A percentile compares a stretch with the other conserved stretches of the same genome.
Evolutionary conservation across 176 grass and related monocot species (phyloP).

Genomic region (Oryza meyeriana): DNA sequence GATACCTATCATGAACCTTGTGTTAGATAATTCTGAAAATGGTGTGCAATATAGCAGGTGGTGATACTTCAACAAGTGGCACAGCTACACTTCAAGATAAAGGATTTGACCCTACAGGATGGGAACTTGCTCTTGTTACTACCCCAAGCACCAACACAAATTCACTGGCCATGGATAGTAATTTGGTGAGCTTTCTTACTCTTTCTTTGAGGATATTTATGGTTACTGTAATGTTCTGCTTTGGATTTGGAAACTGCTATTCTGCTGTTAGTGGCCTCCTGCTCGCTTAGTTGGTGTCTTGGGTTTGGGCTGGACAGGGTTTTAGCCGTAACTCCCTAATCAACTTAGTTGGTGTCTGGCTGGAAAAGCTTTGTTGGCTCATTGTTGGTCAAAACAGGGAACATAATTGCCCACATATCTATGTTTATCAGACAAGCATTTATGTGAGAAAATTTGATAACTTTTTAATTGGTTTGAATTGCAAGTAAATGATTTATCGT

Average conservation of each 20-base stretch:
- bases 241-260: slow-evolving; percentile 5
- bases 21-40: slow-evolving; percentile 23
- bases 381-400: neutral
- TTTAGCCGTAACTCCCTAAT: neutral
- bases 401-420: neutral
- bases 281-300: slow-evolving; percentile 12
- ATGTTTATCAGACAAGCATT: neutral
- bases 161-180: slow-evolving; percentile 52
- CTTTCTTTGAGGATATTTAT: slow-evolving; percentile 25
- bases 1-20: slow-evolving; percentile 1
- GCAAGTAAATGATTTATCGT: neutral
- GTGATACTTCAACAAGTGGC: slow-evolving; percentile 38
- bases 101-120: slow-evolving; percentile 95
- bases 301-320: neutral
- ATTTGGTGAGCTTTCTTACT: slow-evolving; percentile 64
- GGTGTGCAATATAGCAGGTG: slow-evolving; percentile 39
- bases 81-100: slow-evolving; percentile 48
- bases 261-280: neutral
- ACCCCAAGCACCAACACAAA: slow-evolving; percentile 55
- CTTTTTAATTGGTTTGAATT: neutral
- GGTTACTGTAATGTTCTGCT: neutral
- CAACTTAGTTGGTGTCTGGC: neutral
- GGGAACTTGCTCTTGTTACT: slow-evolving; percentile 96
- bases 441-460: slow-evolving; percentile 4
- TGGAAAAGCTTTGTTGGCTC: neutral